Evolutionary conservation across 2,329 filamentous ascomycete genomes (phyloP), one percentile per base, ranked within the genome.

Genomic region (Scedosporium boydii): DNA sequence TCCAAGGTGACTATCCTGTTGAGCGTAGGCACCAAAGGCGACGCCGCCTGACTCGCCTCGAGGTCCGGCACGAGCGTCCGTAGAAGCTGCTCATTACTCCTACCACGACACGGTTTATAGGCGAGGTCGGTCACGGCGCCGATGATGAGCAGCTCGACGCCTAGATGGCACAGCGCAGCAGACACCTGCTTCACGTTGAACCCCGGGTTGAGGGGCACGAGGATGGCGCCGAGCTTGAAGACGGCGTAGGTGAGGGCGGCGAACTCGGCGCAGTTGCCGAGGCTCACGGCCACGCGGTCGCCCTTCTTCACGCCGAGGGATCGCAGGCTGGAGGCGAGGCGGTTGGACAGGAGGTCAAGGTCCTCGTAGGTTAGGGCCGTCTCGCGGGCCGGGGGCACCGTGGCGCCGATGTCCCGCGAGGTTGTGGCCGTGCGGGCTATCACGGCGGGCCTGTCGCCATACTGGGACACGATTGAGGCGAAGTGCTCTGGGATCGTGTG

Each of bases 201-300:
- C 1, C 86, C 88, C 21, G 93, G 93, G 72, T 99, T 98, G 26
- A 98, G 77, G 0, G 93, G 95, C n/a, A 96, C 93, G 65, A 98
- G 79, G 59, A 98, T 85, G 26, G 91, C 93, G n/a, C 95, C 95
- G 9, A 98, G 82, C 75, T 98, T 98, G 79, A 93, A 96, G 62
- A 95, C 74, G 0, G 93, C 93, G 75, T 98, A 98, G 5, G 89
- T 93, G 21, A 95, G 82, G 59, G 88, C 87, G 3, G 90, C 91
- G 72, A 91, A 93, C 73, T 96, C 92, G 67, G 88, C 78, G 51
- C 86, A 87, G 74, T 96, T 98, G 16, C 93, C 93, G 60, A 97
- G 77, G 64, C 88, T 93, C 27, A 97, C 86, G 14, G 90, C 93
- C 10, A 98, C 90, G 38, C 91, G 83, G 71, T 96, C 88, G 4